A percentile compares a stretch with the other conserved stretches of the same genome.
These are phyloP conservation scores for Penicillium waksmanii DNA, from an alignment of 495 filamentous ascomycete species.

Conservation along the genomic window DNA sequence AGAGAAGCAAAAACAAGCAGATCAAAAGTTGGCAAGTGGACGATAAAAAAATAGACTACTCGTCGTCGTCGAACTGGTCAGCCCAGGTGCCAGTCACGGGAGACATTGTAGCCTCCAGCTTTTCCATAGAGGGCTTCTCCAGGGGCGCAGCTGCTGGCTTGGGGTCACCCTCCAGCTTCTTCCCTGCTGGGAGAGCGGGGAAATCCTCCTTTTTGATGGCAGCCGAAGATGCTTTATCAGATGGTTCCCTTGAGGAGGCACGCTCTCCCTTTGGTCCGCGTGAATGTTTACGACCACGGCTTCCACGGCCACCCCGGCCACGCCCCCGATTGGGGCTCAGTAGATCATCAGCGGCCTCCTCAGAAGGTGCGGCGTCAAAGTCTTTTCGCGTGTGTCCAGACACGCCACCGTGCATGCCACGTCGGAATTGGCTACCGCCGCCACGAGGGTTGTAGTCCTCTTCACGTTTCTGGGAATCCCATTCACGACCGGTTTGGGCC, in stretches of 20 bases:
- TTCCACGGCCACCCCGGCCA: slow-evolving; percentile 35
- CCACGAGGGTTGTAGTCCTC: slow-evolving; percentile 56
- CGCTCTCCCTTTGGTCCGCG: slow-evolving; percentile 35
- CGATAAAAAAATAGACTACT: neutral
- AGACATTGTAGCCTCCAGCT: slow-evolving; percentile 28
- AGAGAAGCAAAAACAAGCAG: slow-evolving; percentile 1
- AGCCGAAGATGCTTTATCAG: slow-evolving; percentile 25
- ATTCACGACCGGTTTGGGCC: slow-evolving; percentile 68
- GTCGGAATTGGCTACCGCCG: slow-evolving; percentile 49
- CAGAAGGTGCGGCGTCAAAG: slow-evolving; percentile 31
- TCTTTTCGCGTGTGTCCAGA: slow-evolving; percentile 42
- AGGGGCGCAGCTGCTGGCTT: slow-evolving; percentile 4
- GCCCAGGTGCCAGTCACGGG: slow-evolving; percentile 42
- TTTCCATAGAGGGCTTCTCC: slow-evolving; percentile 26
- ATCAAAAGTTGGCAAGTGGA: neutral
- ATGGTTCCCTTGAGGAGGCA: slow-evolving; percentile 22
- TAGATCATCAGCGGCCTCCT: slow-evolving; percentile 18
- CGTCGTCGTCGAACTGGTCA: slow-evolving; percentile 39
- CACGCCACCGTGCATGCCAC: slow-evolving; percentile 66
- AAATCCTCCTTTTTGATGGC: slow-evolving; percentile 45
- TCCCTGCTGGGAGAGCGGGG: slow-evolving; percentile 45
- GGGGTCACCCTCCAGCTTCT: slow-evolving; percentile 12
- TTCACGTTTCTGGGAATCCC: slow-evolving; percentile 76
- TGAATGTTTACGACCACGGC: slow-evolving; percentile 38
- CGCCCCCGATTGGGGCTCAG: slow-evolving; percentile 23